Base-by-base conservation (phyloP, 2,329 filamentous ascomycete genomes). In the Magnaporthiopsis rhizophila region DNA sequence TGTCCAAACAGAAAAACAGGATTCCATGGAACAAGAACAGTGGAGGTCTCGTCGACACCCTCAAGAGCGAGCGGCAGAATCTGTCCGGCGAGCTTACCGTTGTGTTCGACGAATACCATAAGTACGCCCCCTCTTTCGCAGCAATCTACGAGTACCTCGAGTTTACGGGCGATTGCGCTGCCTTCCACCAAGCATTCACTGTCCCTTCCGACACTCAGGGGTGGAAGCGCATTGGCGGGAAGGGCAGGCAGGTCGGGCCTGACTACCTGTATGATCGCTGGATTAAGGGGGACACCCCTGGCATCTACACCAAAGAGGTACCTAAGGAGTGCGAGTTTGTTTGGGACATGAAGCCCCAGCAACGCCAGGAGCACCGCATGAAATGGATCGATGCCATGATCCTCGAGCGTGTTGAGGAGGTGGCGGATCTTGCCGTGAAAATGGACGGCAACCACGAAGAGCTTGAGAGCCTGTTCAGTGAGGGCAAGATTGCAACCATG, bases 261-360 rank as follows among this genome's bases (percentile, higher is more conserved):
- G 73, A 74, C 57, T 86, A 89, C 68, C 76, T 90, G 0, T 75
- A 83, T 24, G 65, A 79, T 8, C 74, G 76, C 50, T 91, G 88
- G 88, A 64, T 68, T 0, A 65, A 65, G 0, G 83, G 83, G 0
- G 36, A 75, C 4, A 69, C 78, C 58, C 76, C 85, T 0, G 83
- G 82, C 0, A 57, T 76, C 0, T 83, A 81, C 66, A 63, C 67
- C 0, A 68, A 72, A 0, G 53, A 66, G 2, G 71, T 79, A 9
- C 63, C 68, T 0, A 59, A 69, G 6, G 64, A 69, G 0, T 74
- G 71, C 59, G 65, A 67, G 1, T 32, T 67, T 0, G 70, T 90
- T 1, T 91, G 89, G 89, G 64, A 70, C 0, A 78, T 89, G 67
- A 59, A 74, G 0, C 64, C n/a, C 0, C 28, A 71, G 0, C 66